Evolutionary conservation across 1,284 basidiomycete species (phyloP).

Genomic region (Ceratobasidium sp.): DNA sequence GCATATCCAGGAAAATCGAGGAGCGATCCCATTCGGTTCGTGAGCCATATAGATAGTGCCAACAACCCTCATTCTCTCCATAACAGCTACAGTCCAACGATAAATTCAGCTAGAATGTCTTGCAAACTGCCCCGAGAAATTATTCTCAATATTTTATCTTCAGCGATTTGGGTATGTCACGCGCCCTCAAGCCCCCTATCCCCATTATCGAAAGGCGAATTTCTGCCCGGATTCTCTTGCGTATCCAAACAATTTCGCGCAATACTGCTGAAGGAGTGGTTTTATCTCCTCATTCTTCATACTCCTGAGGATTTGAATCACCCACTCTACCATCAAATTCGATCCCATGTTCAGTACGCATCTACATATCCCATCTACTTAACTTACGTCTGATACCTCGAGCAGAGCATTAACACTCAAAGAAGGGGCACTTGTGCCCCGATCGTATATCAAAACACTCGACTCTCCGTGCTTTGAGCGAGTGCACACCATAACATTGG

Average conservation of each 20-base stretch:
- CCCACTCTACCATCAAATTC: not conserved
- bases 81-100: too few relatives aligned
- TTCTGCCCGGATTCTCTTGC: not conserved
- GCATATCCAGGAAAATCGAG: too few relatives aligned
- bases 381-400: too few relatives aligned
- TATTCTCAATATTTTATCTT: not conserved
- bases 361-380: too few relatives aligned
- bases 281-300: not conserved
- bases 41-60: too few relatives aligned
- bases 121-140: conserved; percentile 7
- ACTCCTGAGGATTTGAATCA: not conserved
- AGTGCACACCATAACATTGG: conserved; percentile 27
- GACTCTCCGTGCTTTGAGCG: not conserved
- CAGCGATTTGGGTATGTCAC: not conserved
- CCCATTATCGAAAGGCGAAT: not conserved
- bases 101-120: too few relatives aligned
- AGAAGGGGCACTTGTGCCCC: not conserved
- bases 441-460: not conserved
- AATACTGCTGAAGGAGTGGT: conserved; percentile 27
- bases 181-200: not conserved
- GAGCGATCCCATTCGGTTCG: too few relatives aligned
- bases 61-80: too few relatives aligned
- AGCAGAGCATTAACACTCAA: conserved; percentile 9
- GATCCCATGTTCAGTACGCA: conserved; percentile 8
- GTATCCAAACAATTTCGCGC: conserved; percentile 6